Evolutionary conservation across 768 basidiomycete species (phyloP).

Genomic region (Daedaleopsis sinensis): DNA sequence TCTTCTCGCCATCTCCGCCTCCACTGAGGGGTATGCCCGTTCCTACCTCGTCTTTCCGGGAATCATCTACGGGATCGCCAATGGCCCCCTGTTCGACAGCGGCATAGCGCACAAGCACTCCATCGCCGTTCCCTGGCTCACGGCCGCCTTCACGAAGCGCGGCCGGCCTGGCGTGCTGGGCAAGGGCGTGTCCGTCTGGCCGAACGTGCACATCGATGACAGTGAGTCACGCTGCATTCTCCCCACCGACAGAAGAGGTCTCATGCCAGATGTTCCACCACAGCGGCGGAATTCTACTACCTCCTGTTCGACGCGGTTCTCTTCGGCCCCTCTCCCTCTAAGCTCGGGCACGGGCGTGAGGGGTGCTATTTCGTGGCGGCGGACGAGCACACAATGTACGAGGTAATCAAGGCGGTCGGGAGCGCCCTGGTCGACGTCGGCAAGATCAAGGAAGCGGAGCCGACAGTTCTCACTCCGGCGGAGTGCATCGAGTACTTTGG

Average conservation of each 20-base stretch:
- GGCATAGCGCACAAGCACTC: slow-evolving; percentile 55
- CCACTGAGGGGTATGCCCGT: slow-evolving; percentile 51
- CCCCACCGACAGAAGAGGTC: no score
- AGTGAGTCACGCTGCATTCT: no score
- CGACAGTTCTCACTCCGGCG: slow-evolving; percentile 44
- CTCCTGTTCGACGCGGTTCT: slow-evolving; percentile 42
- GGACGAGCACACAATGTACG: slow-evolving; percentile 29
- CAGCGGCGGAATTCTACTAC: slow-evolving; percentile 31
- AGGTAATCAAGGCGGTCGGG: slow-evolving; percentile 37
- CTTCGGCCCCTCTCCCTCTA: slow-evolving; percentile 13
- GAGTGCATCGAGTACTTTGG: slow-evolving; percentile 41
- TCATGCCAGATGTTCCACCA: no score
- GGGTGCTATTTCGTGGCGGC: slow-evolving; percentile 36
- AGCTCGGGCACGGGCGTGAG: slow-evolving; percentile 34
- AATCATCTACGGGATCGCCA: slow-evolving; percentile 59
- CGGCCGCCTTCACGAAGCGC: slow-evolving; percentile 45
- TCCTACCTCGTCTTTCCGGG: slow-evolving; percentile 54
- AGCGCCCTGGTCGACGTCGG: slow-evolving; percentile 35
- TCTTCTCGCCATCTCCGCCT: slow-evolving; percentile 47
- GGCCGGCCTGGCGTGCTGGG: slow-evolving; percentile 55
- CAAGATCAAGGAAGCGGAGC: slow-evolving; percentile 30
- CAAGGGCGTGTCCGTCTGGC: slow-evolving; percentile 59
- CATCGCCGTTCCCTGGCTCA: slow-evolving; percentile 47
- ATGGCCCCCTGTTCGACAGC: slow-evolving; percentile 45
- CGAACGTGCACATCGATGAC: slow-evolving; percentile 55